phyloP scores from a whole-genome alignment of 1,284 basidiomycete genomes.

The Stereum hirsutum region DNA sequence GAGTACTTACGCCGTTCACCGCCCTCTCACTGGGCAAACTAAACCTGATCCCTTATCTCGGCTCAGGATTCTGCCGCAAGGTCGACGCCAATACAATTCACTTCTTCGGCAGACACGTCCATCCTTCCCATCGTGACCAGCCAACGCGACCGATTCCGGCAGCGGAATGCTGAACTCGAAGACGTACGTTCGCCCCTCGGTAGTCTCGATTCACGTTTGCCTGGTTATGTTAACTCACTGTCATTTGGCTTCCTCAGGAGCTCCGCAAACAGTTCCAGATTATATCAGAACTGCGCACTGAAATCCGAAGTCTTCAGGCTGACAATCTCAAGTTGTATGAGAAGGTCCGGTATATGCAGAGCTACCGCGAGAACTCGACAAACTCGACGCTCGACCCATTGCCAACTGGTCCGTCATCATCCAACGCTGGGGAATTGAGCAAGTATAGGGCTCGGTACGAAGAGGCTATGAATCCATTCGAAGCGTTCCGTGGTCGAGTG shows the following conservation, averaged over 20 bases:
- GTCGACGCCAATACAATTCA: slow-evolving; percentile 58
- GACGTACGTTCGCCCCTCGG: slow-evolving; percentile 45
- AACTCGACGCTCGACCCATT: slow-evolving; percentile 61
- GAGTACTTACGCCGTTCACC: neutral
- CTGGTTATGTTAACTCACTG: slow-evolving; percentile 2
- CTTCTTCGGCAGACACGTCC: slow-evolving; percentile 75
- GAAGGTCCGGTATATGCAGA: slow-evolving; percentile 95
- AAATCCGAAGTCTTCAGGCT: slow-evolving; percentile 81
- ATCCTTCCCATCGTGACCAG: slow-evolving; percentile 95
- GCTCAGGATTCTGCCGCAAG: slow-evolving; percentile 34
- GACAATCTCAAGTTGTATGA: slow-evolving; percentile 96
- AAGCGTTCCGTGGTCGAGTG: slow-evolving; percentile 90
- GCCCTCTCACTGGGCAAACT: neutral
- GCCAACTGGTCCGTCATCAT: slow-evolving; percentile 31
- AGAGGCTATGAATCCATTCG: slow-evolving; percentile 95
- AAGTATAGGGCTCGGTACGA: slow-evolving; percentile 91
- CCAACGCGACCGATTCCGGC: slow-evolving; percentile 92
- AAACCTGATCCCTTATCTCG: neutral
- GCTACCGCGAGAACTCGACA: slow-evolving; percentile 70
- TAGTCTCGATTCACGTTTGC: slow-evolving; percentile 1
- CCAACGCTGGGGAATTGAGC: slow-evolving; percentile 62
- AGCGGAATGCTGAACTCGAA: slow-evolving; percentile 93
- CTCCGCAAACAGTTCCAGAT: slow-evolving; percentile 89
- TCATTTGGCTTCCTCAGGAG: slow-evolving; percentile 43
- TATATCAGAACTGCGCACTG: slow-evolving; percentile 83